Conservation (phyloP, 306 rosid species). For the Urtica urens region DNA sequence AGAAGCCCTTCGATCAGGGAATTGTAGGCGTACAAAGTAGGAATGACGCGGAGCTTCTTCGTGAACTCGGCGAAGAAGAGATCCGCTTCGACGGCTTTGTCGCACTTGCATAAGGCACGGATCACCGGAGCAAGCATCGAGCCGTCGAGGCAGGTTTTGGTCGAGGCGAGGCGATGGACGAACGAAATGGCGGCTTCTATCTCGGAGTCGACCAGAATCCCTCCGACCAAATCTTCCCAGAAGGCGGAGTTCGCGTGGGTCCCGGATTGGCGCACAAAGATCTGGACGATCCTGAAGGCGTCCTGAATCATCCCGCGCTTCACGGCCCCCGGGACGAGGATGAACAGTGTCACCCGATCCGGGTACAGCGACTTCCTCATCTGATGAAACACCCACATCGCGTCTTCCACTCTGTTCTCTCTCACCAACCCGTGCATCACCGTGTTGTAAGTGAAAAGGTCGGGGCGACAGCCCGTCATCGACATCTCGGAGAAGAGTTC, state of each 20-base stretch:
- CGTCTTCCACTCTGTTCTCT: constrained; percentile 52
- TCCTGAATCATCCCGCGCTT: constrained; percentile 49
- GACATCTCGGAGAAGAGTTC: constrained; percentile 62
- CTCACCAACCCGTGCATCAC: constrained; percentile 62
- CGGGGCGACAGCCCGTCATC: constrained; percentile 56
- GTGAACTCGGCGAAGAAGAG: constrained; percentile 55
- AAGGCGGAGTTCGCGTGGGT: constrained; percentile 32
- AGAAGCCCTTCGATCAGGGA: constrained; percentile 77
- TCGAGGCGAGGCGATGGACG: constrained; percentile 52
- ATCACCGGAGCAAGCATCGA: constrained; percentile 52
- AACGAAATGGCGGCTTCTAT: constrained; percentile 42
- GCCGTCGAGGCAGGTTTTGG: constrained; percentile 52
- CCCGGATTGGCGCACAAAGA: constrained; percentile 35
- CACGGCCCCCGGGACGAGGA: constrained; percentile 73
- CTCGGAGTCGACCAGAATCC: constrained; percentile 53
- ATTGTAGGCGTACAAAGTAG: constrained; percentile 60
- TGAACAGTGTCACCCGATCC: constrained; percentile 73
- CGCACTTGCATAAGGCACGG: constrained; percentile 44
- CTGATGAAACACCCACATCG: constrained; percentile 91
- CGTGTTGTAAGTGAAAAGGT: constrained; percentile 78
- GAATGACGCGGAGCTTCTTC: constrained; percentile 40
- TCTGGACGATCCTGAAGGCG: constrained; percentile 44
- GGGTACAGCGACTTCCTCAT: constrained; percentile 81
- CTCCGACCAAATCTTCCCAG: constrained; percentile 75
- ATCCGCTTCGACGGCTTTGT: constrained; percentile 56